phyloP scores from a whole-genome alignment of 495 filamentous ascomycete genomes.

The Lichina pygmaea region DNA sequence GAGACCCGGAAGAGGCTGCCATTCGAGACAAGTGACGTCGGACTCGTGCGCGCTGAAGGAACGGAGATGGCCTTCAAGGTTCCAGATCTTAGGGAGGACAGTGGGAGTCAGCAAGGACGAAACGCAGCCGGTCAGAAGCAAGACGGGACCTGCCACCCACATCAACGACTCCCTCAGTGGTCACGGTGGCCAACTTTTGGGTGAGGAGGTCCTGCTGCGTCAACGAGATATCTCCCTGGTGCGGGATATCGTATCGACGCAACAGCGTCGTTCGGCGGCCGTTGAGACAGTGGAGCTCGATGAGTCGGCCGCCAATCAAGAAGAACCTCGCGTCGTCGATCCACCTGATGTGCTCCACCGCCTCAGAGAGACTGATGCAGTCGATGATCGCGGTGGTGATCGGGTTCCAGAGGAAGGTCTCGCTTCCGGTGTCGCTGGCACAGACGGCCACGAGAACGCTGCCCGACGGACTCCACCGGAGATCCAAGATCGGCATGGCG shows the following conservation, averaged over 20 bases:
- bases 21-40: background rate
- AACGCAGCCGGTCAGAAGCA: no score
- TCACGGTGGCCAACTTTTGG: background rate
- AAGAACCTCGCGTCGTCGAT: background rate
- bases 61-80: background rate
- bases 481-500: background rate
- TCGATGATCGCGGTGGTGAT: background rate
- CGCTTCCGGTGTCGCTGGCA: background rate
- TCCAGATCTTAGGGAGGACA: background rate
- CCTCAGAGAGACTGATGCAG: background rate
- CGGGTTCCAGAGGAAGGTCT: background rate
- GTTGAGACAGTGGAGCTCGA: background rate
- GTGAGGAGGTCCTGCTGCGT: background rate
- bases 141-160: background rate
- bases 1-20: slow-evolving; percentile 1
- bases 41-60: background rate
- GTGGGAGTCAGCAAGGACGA: background rate
- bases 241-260: background rate
- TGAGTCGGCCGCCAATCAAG: background rate
- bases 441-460: background rate
- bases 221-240: background rate
- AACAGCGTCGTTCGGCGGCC: background rate
- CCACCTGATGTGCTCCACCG: background rate
- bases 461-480: background rate
- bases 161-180: background rate